Percentiles rank a stretch among this genome's conserved stretches.
Conservation (phyloP, 805 yeast genomes). For the Zygosaccharomyces siamensis region DNA sequence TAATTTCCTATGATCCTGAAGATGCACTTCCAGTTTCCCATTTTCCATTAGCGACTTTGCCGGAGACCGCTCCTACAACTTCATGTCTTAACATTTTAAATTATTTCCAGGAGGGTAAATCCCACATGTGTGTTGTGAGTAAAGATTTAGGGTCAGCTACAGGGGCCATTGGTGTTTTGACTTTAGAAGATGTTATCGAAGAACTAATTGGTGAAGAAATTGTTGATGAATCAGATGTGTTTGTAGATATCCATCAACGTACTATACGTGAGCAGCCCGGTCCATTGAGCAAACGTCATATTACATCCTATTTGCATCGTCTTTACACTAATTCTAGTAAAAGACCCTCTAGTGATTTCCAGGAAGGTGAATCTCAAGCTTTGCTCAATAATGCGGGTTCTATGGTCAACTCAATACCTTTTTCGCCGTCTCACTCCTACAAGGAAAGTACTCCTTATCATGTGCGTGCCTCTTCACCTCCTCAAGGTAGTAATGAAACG, state of each 20-base stretch:
- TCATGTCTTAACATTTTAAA: constrained; percentile 90
- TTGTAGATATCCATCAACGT: constrained; percentile 82
- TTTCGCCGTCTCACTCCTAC: constrained; percentile 3
- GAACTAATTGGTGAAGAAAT: constrained; percentile 97
- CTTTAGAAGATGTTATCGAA: constrained; percentile 96
- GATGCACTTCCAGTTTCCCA: constrained; percentile 88
- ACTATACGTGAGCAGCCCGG: constrained; percentile 76
- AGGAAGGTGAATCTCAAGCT: constrained; percentile 4
- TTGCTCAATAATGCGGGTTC: constrained; percentile 1
- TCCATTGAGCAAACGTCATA: constrained; percentile 63
- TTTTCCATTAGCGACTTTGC: constrained; percentile 92
- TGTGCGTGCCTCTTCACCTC: not conserved
- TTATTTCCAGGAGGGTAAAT: constrained; percentile 95
- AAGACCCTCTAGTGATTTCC: constrained; percentile 4
- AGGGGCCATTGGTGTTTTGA: constrained; percentile 88
- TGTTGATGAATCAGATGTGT: constrained; percentile 93
- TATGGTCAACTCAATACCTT: not conserved
- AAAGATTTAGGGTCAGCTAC: constrained; percentile 74
- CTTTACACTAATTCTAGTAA: constrained; percentile 44
- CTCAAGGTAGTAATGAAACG: constrained; percentile 1
- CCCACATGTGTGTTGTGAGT: constrained; percentile 94
- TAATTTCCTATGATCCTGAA: constrained; percentile 95
- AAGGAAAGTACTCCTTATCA: not conserved
- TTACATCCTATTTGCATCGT: constrained; percentile 63
- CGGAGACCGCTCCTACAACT: constrained; percentile 88